Percentiles rank a stretch among this genome's conserved stretches.
Conservation (phyloP, 106 monocot species). For the Dendrobium officinale region DNA sequence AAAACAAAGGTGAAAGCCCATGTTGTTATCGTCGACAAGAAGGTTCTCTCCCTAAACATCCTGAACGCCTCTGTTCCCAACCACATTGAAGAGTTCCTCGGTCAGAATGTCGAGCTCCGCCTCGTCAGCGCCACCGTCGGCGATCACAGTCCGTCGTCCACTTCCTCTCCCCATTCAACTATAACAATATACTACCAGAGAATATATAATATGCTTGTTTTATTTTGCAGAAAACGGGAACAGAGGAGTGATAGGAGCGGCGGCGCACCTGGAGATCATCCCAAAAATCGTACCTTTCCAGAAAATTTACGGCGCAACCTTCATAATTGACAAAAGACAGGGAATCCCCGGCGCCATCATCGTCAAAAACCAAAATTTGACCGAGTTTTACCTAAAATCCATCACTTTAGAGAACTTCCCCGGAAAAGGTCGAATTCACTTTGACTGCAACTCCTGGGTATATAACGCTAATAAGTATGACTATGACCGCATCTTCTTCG, state of each 20-base stretch:
- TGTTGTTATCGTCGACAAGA: slow-evolving; percentile 33
- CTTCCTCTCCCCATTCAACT: background rate
- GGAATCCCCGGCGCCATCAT: slow-evolving; percentile 43
- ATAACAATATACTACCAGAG: too few species aligned
- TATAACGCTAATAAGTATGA: slow-evolving; percentile 27
- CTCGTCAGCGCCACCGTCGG: slow-evolving; percentile 16
- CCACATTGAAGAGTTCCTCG: slow-evolving; percentile 25
- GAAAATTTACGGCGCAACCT: slow-evolving; percentile 16
- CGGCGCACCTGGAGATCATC: slow-evolving; percentile 1
- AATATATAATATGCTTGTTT: background rate
- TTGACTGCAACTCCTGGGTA: slow-evolving; percentile 65
- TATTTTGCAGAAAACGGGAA: slow-evolving; percentile 23
- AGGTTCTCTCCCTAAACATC: slow-evolving; percentile 25
- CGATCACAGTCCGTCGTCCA: slow-evolving; percentile 9
- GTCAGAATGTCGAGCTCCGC: slow-evolving; percentile 18
- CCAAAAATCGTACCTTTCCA: slow-evolving; percentile 20
- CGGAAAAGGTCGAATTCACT: slow-evolving; percentile 34
- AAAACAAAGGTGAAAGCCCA: slow-evolving; percentile 1
- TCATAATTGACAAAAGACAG: slow-evolving; percentile 21
- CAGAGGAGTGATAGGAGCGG: slow-evolving; percentile 27
- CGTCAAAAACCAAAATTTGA: slow-evolving; percentile 35
- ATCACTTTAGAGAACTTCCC: slow-evolving; percentile 46
- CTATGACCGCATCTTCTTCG: slow-evolving; percentile 54
- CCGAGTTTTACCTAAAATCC: slow-evolving; percentile 53
- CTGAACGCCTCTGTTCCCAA: slow-evolving; percentile 26